These are phyloP conservation scores for Fraxinus sp. DNA, from an alignment of 305 asterid genomes.

Conservation along the genomic window DNA sequence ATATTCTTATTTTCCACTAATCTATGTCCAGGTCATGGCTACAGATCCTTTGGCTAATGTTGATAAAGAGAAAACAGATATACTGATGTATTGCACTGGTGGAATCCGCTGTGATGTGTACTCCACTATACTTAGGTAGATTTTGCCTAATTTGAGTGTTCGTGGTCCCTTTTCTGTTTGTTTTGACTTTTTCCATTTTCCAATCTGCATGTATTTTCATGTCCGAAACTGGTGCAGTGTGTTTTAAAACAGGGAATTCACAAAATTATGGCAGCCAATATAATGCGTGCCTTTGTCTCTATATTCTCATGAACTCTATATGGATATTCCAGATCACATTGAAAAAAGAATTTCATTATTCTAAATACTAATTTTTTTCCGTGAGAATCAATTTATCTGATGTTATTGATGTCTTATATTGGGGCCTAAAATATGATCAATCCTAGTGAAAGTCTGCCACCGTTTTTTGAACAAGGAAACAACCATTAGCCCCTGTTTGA, in stretches of 20 bases:
- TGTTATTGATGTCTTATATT: not conserved
- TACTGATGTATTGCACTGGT: constrained; percentile 96
- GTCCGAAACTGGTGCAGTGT: not conserved
- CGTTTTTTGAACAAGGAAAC: not conserved
- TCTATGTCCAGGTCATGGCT: constrained; percentile 42
- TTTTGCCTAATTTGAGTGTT: constrained; percentile 1
- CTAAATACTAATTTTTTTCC: not conserved
- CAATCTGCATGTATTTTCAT: constrained; percentile 1
- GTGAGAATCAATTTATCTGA: not conserved
- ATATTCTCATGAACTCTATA: not conserved
- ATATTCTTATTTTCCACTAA: constrained; percentile 16
- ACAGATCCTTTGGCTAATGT: constrained; percentile 80
- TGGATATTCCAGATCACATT: not conserved
- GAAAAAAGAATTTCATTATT: not conserved
- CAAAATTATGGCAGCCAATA: not conserved
- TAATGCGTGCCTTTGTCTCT: not conserved
- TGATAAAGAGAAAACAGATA: constrained; percentile 75
- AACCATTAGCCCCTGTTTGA: not conserved
- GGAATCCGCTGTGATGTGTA: constrained; percentile 96
- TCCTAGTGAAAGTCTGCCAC: not conserved
- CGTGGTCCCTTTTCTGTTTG: not conserved
- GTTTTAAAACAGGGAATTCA: not conserved
- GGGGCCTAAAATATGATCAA: not conserved
- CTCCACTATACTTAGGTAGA: constrained; percentile 83
- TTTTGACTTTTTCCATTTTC: not conserved